Evolutionary conservation across 2,329 filamentous ascomycete genomes (phyloP), one percentile per base, ranked within the genome.

Genomic region (Colletotrichum tamarilloi): DNA sequence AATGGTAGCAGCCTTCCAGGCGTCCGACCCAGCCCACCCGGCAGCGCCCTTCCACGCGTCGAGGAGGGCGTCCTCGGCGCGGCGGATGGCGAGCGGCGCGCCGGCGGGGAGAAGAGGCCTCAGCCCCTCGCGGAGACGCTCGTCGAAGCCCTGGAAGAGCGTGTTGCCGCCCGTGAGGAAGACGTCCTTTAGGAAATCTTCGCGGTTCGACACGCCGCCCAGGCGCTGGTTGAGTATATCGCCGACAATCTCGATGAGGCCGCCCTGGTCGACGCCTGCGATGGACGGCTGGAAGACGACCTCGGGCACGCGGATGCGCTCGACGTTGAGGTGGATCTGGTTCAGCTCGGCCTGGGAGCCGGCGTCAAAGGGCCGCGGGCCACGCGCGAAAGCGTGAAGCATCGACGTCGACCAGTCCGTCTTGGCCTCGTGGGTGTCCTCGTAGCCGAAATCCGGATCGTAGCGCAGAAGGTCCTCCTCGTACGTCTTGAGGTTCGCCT

Each of bases 31-130:
- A 22, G 92, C 93, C 96, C 97, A 99, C 74, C 90, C 88, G 14
- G 97, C 96, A 1, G 97, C 97, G 8, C 97, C 97, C 82, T 89
- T 94, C 97, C 97, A 99, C 3, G 96, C 94, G 87, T 99, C 97
- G 46, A 97, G 85, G 30, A 97, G 81, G 2, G 94, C 90, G 81
- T 98, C 92, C 69, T 86, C 84, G 0, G 97, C 97, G 62, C 89
- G 90, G 55, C 97, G 89, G 24, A 98, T 90, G 12, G 81, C 82
- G n/a, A 98, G 84, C 35, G 89, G 86, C 22, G 91, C 85, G 14
- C 91, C 92, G 16, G 91, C 88, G 2, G 95, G 93, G 76, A 98
- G 82, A 73, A 94, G 89, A 1, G 92, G 90, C 49, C 89, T 88
- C 66, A 98, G 85, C 60, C 97, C 96, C 35, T 89, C 88, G 63